Conservation (phyloP, 345 rosid genomes). For the Hevea brasiliensis region DNA sequence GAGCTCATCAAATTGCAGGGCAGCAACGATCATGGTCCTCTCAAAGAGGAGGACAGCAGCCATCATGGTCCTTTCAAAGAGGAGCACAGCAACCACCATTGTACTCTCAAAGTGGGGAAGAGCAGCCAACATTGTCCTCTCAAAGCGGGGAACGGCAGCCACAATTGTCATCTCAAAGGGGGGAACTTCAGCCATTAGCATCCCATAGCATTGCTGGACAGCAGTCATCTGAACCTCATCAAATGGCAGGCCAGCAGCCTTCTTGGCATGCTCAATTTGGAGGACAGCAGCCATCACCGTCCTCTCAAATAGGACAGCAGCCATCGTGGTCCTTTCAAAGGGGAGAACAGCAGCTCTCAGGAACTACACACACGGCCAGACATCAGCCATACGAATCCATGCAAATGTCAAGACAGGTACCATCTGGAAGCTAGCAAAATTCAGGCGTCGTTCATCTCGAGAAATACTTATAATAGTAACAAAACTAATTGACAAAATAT, state of each 20-base stretch:
- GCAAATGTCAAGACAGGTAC: slow-evolving; percentile 10
- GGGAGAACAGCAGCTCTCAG: slow-evolving; percentile 2
- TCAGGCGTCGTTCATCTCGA: neutral
- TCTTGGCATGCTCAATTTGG: slow-evolving; percentile 1
- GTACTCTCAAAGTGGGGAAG: neutral
- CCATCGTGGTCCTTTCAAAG: neutral
- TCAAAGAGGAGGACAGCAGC: slow-evolving; percentile 6
- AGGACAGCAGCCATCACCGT: neutral
- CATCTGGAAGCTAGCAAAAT: neutral
- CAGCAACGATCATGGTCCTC: slow-evolving; percentile 5
- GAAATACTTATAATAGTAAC: neutral
- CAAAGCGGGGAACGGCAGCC: slow-evolving; percentile 9
- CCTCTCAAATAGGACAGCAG: slow-evolving; percentile 3
- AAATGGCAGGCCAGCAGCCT: neutral
- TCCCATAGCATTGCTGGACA: slow-evolving; percentile 1
- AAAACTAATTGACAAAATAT: too few species aligned
- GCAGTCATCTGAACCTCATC: slow-evolving; percentile 17
- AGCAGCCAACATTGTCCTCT: neutral
- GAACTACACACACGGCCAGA: neutral
- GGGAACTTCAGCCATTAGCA: slow-evolving; percentile 3
- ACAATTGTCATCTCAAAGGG: slow-evolving; percentile 17
- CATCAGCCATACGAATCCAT: neutral
- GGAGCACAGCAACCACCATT: slow-evolving; percentile 1
- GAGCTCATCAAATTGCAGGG: neutral
- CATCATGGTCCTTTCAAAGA: neutral